Evolutionary conservation across 805 yeast species (phyloP).

Genomic region (Ogataea methylovora): DNA sequence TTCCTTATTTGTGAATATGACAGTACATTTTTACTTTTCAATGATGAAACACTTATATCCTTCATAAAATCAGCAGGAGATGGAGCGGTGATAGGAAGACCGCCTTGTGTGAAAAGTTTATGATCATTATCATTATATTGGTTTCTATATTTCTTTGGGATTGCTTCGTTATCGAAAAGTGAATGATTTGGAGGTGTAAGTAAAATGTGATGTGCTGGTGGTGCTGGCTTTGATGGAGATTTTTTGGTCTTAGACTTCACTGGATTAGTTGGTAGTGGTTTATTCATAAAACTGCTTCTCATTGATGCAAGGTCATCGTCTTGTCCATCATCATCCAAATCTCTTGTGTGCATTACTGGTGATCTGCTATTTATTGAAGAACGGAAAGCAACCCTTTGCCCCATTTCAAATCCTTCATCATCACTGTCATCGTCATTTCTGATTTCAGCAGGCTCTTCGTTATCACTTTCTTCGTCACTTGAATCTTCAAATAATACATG

Average conservation of each 20-base stretch:
- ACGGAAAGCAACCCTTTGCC: conserved; percentile 18
- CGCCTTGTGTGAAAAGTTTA: no score
- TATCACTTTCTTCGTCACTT: conserved; percentile 18
- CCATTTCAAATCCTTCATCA: conserved; percentile 11
- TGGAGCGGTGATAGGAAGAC: no score
- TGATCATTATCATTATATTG: background rate
- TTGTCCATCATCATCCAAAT: conserved; percentile 4
- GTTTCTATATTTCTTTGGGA: background rate
- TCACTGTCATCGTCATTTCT: no score
- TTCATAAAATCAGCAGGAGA: no score
- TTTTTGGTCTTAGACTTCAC: conserved; percentile 1
- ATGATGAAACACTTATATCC: no score
- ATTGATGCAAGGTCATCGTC: conserved; percentile 6
- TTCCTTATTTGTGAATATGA: conserved; percentile 17
- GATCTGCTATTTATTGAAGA: conserved; percentile 9
- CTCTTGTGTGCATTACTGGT: conserved; percentile 1
- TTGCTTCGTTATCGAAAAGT: background rate
- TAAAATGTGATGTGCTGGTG: conserved; percentile 19
- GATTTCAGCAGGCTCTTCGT: no score
- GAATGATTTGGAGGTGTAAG: conserved; percentile 11
- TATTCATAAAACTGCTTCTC: conserved; percentile 10
- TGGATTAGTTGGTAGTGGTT: conserved; percentile 13
- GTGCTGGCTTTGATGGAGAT: conserved; percentile 9
- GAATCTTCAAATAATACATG: conserved; percentile 21
- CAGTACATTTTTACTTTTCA: background rate